phyloP scores from a whole-genome alignment of 495 filamentous ascomycete species.

The Chaetomium tenue region DNA sequence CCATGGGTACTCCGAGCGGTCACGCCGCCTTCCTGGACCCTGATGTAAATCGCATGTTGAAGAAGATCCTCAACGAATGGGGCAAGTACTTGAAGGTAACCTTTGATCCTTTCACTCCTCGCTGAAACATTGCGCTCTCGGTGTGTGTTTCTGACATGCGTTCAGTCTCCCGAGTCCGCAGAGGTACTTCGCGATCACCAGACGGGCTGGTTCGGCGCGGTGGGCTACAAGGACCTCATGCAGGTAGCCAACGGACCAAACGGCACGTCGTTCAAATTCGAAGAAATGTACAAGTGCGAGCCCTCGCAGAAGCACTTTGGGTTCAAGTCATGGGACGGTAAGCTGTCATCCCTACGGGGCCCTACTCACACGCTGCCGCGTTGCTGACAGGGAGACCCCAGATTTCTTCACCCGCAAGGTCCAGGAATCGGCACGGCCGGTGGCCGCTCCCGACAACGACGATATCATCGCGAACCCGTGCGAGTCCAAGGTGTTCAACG shows the following conservation, averaged over 20 bases:
- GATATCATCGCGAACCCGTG: slow-evolving; percentile 62
- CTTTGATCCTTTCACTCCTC: not conserved
- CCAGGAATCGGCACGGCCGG: slow-evolving; percentile 53
- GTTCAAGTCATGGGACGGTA: slow-evolving; percentile 67
- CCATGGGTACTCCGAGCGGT: slow-evolving; percentile 67
- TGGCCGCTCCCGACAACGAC: slow-evolving; percentile 54
- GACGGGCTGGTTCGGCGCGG: slow-evolving; percentile 62
- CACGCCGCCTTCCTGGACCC: slow-evolving; percentile 64
- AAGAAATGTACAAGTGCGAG: slow-evolving; percentile 54
- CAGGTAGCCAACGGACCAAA: slow-evolving; percentile 47
- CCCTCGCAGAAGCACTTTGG: slow-evolving; percentile 53
- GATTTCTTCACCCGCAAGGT: slow-evolving; percentile 70
- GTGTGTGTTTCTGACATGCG: not conserved
- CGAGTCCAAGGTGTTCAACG: slow-evolving; percentile 59
- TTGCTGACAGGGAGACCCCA: slow-evolving; percentile 12
- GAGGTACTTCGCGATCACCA: slow-evolving; percentile 51
- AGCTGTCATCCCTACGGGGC: slow-evolving; percentile 7
- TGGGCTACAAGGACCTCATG: slow-evolving; percentile 46
- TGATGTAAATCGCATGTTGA: slow-evolving; percentile 65
- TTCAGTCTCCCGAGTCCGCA: slow-evolving; percentile 54
- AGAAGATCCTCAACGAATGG: slow-evolving; percentile 68
- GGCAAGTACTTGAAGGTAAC: slow-evolving; percentile 54
- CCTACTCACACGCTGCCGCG: not conserved
- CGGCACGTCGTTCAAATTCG: slow-evolving; percentile 48
- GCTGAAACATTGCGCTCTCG: not conserved